A percentile compares a stretch with the other conserved stretches of the same genome.
phyloP scores from a whole-genome alignment of 2,329 filamentous ascomycete species.

The Penicillium griseofulvum region DNA sequence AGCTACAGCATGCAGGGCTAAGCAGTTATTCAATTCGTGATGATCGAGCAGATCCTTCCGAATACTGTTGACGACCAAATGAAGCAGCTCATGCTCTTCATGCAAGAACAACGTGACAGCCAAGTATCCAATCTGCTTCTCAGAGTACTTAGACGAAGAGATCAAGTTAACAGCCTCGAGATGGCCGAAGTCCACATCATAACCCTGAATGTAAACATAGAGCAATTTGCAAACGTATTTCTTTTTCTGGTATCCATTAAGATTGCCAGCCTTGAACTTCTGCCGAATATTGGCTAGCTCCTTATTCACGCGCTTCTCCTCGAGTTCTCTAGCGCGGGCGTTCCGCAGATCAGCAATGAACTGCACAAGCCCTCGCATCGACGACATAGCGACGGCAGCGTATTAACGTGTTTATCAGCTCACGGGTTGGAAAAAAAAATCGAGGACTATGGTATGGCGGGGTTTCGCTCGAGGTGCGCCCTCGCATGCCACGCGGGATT shows the following conservation, averaged over 20 bases:
- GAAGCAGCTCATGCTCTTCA: constrained; percentile 92
- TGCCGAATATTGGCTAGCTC: constrained; percentile 97
- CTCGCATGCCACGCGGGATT: constrained; percentile 25
- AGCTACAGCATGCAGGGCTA: constrained; percentile 94
- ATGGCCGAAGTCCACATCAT: constrained; percentile 98
- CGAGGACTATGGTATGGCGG: constrained; percentile 3
- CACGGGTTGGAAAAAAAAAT: background rate
- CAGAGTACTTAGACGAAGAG: constrained; percentile 93
- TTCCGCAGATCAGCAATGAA: constrained; percentile 98
- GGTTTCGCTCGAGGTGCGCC: constrained; percentile 18
- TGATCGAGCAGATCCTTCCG: constrained; percentile 91
- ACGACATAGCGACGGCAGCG: constrained; percentile 37
- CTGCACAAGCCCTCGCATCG: constrained; percentile 76
- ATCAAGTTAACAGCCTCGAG: constrained; percentile 97
- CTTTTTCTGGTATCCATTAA: constrained; percentile 98
- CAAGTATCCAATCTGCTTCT: constrained; percentile 98
- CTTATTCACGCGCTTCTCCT: constrained; percentile 99
- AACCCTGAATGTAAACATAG: constrained; percentile 98
- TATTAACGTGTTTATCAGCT: background rate
- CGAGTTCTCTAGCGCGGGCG: constrained; percentile 87
- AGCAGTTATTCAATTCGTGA: constrained; percentile 95
- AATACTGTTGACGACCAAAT: constrained; percentile 97
- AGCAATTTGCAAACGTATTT: constrained; percentile 99
- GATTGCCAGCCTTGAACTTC: constrained; percentile 93
- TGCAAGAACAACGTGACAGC: constrained; percentile 96